Conservation (phyloP, 2,329 filamentous ascomycete species). For the Calonectria pteridis region DNA sequence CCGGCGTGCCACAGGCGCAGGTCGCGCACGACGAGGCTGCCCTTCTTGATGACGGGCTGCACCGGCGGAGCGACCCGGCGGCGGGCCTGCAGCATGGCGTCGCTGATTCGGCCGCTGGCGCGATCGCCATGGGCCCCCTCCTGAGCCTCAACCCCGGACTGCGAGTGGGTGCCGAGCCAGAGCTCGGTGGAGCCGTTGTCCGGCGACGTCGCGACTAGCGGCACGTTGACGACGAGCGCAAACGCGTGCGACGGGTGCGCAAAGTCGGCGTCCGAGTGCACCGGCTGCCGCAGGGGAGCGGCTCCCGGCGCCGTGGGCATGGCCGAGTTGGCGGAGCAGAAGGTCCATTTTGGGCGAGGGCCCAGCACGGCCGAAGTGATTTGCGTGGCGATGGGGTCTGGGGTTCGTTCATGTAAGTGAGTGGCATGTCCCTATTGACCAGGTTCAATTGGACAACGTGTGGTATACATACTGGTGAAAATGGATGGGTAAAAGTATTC, state of each 20-base stretch:
- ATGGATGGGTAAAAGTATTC: constrained; percentile 63
- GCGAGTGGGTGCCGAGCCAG: constrained; percentile 68
- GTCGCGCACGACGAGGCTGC: constrained; percentile 69
- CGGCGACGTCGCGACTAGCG: constrained; percentile 62
- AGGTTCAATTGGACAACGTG: not conserved
- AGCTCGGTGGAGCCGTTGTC: constrained; percentile 69
- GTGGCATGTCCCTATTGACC: not conserved
- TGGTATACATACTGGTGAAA: constrained; percentile 63
- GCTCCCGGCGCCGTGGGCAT: constrained; percentile 61
- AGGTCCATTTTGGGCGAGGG: constrained; percentile 67
- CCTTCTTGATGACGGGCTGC: constrained; percentile 66
- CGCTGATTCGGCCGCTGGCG: constrained; percentile 63
- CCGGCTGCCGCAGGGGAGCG: constrained; percentile 62
- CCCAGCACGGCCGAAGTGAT: constrained; percentile 67
- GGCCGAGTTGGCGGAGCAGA: constrained; percentile 69
- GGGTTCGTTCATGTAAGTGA: not conserved
- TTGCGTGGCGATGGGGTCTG: constrained; percentile 67
- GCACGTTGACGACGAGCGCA: constrained; percentile 66
- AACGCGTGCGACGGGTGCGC: constrained; percentile 66
- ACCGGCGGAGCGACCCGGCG: constrained; percentile 55
- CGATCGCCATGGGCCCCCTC: constrained; percentile 64
- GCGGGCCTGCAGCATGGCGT: constrained; percentile 54
- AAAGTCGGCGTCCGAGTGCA: constrained; percentile 72
- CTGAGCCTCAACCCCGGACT: constrained; percentile 53
- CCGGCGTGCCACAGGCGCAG: constrained; percentile 74